These are phyloP conservation scores for Pisolithus thermaeus DNA, from an alignment of 1,284 basidiomycete genomes.

Conservation along the genomic window DNA sequence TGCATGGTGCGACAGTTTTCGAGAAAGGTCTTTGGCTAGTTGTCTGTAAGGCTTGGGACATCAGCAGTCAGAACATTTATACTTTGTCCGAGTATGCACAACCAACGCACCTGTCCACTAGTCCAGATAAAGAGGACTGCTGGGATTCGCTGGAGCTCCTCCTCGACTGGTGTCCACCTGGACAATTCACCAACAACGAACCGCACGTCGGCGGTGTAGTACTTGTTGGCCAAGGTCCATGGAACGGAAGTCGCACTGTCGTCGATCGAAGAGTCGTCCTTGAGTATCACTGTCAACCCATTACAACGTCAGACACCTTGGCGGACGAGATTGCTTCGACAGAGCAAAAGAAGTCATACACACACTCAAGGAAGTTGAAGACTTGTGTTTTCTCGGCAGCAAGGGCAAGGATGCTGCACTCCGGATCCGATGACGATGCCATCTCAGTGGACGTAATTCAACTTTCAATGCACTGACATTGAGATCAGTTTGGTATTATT, in stretches of 20 bases:
- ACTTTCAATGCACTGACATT: neutral
- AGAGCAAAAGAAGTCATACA: slow-evolving; percentile 11
- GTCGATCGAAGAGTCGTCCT: slow-evolving; percentile 15
- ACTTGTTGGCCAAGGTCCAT: slow-evolving; percentile 81
- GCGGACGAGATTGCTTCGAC: slow-evolving; percentile 2
- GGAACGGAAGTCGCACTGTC: slow-evolving; percentile 36
- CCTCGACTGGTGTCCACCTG: slow-evolving; percentile 31
- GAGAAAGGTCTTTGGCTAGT: slow-evolving; percentile 45
- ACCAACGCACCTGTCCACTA: slow-evolving; percentile 48
- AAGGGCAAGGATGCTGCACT: slow-evolving; percentile 1
- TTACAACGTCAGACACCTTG: slow-evolving; percentile 6
- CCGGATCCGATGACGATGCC: neutral
- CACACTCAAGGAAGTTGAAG: slow-evolving; percentile 19
- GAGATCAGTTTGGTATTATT: neutral
- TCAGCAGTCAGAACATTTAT: slow-evolving; percentile 15
- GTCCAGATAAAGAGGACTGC: slow-evolving; percentile 70
- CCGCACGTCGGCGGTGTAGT: slow-evolving; percentile 75
- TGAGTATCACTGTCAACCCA: slow-evolving; percentile 21
- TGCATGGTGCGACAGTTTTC: slow-evolving; percentile 41
- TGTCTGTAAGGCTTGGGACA: slow-evolving; percentile 44
- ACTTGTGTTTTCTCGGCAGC: neutral
- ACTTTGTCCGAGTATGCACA: neutral
- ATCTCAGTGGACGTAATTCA: neutral
- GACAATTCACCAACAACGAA: slow-evolving; percentile 50
- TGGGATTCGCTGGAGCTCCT: slow-evolving; percentile 39